These are phyloP conservation scores for Fusarium camptoceras DNA, from an alignment of 2,329 filamentous ascomycete genomes.

Conservation along the genomic window DNA sequence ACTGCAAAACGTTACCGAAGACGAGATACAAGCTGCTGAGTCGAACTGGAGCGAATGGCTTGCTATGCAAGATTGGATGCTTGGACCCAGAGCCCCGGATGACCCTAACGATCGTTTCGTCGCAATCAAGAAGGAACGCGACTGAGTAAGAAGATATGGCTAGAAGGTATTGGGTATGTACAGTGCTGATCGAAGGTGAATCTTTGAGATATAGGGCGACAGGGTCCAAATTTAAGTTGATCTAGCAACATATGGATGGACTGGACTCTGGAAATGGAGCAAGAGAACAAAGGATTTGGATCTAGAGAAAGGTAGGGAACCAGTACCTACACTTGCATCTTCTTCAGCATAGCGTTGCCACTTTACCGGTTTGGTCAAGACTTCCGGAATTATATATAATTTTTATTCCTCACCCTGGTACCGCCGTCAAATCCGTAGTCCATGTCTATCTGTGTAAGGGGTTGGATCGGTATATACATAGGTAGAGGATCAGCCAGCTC, in stretches of 20 bases:
- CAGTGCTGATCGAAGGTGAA: neutral
- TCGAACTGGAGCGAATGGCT: slow-evolving; percentile 93
- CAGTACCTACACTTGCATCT: slow-evolving; percentile 33
- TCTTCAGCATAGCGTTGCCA: slow-evolving; percentile 30
- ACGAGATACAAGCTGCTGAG: slow-evolving; percentile 86
- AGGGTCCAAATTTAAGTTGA: neutral
- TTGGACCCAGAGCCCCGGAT: slow-evolving; percentile 79
- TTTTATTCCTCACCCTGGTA: slow-evolving; percentile 16
- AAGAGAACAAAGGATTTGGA: slow-evolving; percentile 10
- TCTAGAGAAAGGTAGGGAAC: slow-evolving; percentile 19
- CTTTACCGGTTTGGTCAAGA: slow-evolving; percentile 6
- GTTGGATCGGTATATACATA: slow-evolving; percentile 35
- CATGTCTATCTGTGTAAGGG: slow-evolving; percentile 27
- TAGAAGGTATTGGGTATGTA: neutral
- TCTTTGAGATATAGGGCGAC: neutral
- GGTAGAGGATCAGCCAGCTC: slow-evolving; percentile 17
- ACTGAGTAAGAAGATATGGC: slow-evolving; percentile 5
- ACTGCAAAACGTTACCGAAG: slow-evolving; percentile 78
- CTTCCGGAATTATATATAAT: neutral
- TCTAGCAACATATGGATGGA: neutral
- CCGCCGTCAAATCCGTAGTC: slow-evolving; percentile 22
- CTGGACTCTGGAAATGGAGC: neutral
- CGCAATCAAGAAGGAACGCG: slow-evolving; percentile 49
- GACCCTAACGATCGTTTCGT: slow-evolving; percentile 46
- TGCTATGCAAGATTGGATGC: slow-evolving; percentile 98